A percentile compares a stretch with the other conserved stretches of the same genome.
phyloP scores from a whole-genome alignment of 139 green algal species.

The Tetraselmis striata region DNA sequence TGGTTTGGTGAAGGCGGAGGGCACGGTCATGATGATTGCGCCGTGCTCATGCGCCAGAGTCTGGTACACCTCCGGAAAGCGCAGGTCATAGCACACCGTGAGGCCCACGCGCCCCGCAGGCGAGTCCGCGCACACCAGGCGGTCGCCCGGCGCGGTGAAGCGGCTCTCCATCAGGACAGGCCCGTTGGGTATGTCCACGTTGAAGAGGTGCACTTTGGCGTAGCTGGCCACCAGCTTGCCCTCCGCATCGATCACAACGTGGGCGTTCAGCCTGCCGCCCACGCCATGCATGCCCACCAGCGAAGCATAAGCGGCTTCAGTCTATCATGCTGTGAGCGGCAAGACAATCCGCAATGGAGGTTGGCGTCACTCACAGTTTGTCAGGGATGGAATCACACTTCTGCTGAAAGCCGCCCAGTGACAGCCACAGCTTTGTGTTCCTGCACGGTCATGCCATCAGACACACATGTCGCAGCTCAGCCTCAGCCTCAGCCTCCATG shows the following conservation, averaged over 20 bases:
- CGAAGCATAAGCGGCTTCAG: too few species aligned
- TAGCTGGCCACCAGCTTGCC: conserved; percentile 54
- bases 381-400: conserved; percentile 49
- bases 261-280: conserved; percentile 69
- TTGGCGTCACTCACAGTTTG: conserved; percentile 54
- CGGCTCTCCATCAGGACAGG: conserved; percentile 79
- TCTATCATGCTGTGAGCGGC: too few species aligned
- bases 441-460: conserved; percentile 27
- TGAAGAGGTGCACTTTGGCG: conserved; percentile 75
- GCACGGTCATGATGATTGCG: conserved; percentile 65
- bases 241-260: conserved; percentile 69
- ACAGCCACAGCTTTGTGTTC: conserved; percentile 74
- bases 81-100: conserved; percentile 91
- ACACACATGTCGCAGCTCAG: too few species aligned
- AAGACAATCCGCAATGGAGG: too few species aligned
- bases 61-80: conserved; percentile 92
- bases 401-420: conserved; percentile 84
- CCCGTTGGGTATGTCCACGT: conserved; percentile 80
- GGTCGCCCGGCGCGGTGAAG: conserved; percentile 51
- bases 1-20: conserved; percentile 60
- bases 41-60: conserved; percentile 58
- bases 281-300: too few species aligned
- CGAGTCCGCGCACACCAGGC: conserved; percentile 65
- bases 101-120: conserved; percentile 75
- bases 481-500: too few species aligned